A percentile compares a stretch with the other conserved stretches of the same genome.
phyloP scores from a whole-genome alignment of 2,329 filamentous ascomycete genomes.

The Erysiphe pulchra region DNA sequence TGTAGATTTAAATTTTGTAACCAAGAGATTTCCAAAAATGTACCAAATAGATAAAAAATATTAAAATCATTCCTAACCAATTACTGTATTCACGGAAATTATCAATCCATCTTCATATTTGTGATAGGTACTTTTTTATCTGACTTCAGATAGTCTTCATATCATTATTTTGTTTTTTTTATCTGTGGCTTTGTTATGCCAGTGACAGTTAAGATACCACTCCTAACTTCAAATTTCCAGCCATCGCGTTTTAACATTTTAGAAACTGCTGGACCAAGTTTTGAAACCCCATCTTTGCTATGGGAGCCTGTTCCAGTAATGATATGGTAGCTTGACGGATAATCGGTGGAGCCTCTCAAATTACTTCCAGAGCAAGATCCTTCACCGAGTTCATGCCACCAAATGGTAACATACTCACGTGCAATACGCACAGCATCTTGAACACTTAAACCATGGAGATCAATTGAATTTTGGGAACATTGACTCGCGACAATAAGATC shows the following conservation, averaged over 20 bases:
- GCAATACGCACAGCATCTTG: conserved; percentile 61
- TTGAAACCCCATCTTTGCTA: conserved; percentile 48
- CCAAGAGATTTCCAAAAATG: too few species aligned
- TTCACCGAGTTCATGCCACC: conserved; percentile 55
- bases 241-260: conserved; percentile 50
- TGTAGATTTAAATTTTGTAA: too few species aligned
- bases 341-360: conserved; percentile 4
- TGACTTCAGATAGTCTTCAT: too few species aligned
- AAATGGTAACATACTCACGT: conserved; percentile 34
- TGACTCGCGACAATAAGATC: conserved; percentile 43
- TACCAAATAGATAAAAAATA: too few species aligned
- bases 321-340: conserved; percentile 29
- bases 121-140: too few species aligned
- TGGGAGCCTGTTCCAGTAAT: conserved; percentile 65
- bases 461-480: conserved; percentile 33
- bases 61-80: too few species aligned
- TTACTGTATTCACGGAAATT: too few species aligned
- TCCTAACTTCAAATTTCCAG: conserved; percentile 54
- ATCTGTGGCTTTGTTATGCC: not conserved
- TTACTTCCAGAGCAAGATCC: conserved; percentile 9
- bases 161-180: not conserved
- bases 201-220: not conserved
- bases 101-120: too few species aligned
- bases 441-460: conserved; percentile 67
- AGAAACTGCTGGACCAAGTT: conserved; percentile 55